Evolutionary conservation across 2,329 filamentous ascomycete species (phyloP), one percentile per base, ranked within the genome.

Genomic region (Periconia sp.): DNA sequence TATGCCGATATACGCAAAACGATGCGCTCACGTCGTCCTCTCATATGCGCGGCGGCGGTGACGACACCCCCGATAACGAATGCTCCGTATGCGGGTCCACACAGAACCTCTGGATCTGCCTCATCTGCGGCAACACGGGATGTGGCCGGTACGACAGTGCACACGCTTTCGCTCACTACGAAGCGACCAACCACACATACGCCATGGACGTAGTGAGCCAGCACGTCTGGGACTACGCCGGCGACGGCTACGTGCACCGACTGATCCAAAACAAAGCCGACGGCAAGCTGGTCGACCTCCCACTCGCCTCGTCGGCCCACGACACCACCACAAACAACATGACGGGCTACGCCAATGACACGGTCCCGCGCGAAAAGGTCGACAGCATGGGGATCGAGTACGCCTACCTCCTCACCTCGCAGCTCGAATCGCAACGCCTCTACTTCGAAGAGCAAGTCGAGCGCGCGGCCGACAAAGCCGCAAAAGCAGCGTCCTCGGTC

Each of bases 161-260:
- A 0, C 92, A 97, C 66, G 92, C 93, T 33, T 96, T 96, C 71
- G 88, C 90, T 13, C 92, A 97, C 74, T 97, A 91, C 85, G 92
- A 95, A 74, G 84, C 90, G 51, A 95, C 91, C 2, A 85, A 86
- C 3, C 94, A 99, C 73, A 90, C 89, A 58, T 99, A 96, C 70
- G 89, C 92, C 23, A 89, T 99, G 71, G 94, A 99, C 71, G 85
- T 97, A 37, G 86, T 89, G 57, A 96, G 92, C 0, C 93, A 99
- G 72, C 89, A 96, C 64, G 92, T 99, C 1, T 99, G 94, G 94
- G 94, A 99, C 74, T 99, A 99, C 60, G 91, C 90, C 0, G 92
- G 91, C 5, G 94, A 99, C 69, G 90, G 89, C 68, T 99, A 96
- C 81, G 94, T 97, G 46, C 94, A 99, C 74, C 88, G 94, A 10